Base-by-base conservation (phyloP, 768 basidiomycete species). In the Hysterangium stoloniferum region DNA sequence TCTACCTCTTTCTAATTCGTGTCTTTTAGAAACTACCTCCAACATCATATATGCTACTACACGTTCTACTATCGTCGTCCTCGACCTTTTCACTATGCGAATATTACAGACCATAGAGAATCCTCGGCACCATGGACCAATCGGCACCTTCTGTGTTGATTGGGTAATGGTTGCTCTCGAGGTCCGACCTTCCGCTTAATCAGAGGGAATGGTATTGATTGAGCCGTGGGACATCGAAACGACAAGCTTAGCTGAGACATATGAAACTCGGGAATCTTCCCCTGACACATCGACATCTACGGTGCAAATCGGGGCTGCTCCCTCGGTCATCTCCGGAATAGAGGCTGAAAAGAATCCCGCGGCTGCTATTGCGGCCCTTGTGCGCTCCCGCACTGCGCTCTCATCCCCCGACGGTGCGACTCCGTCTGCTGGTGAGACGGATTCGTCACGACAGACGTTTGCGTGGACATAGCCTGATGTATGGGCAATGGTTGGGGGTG, bases 181-280 rank as follows among this genome's bases (percentile, higher is more conserved):
- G 59, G 17, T 33, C n/a, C 59, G 58, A 27, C 46, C 52, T 22
- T 17, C 35, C 19, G 17, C 48, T 33, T 42, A 46, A n/a, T 58
- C 72, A 2, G 71, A 74, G 8, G 72, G 73, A 12, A 58, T 58
- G 2, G 71, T 73, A 29, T 63, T 92, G 37, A 71, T 91, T 5
- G 91, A 96, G 61, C 86, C 93, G 1, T 96, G 92, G 89, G 92
- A 98, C 61, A 80, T 98, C 45, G 92, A 95, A 65, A 82, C 81
- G 57, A 78, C 80, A 0, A 64, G 69, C 17, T 66, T 93, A 27
- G 85, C 94, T 41, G 94, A 97, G 66, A 82, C 78, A 5, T 96
- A 84, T 59, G 69, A 78, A 28, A 80, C 80, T 7, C 58, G 64
- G 24, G 44, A 63, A 22, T 42, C 48, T 1, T 32, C 46, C 15